Evolutionary conservation across 139 green algal genomes (phyloP), one percentile per base, ranked within the genome.

Genomic region (Penium margaritaceum): DNA sequence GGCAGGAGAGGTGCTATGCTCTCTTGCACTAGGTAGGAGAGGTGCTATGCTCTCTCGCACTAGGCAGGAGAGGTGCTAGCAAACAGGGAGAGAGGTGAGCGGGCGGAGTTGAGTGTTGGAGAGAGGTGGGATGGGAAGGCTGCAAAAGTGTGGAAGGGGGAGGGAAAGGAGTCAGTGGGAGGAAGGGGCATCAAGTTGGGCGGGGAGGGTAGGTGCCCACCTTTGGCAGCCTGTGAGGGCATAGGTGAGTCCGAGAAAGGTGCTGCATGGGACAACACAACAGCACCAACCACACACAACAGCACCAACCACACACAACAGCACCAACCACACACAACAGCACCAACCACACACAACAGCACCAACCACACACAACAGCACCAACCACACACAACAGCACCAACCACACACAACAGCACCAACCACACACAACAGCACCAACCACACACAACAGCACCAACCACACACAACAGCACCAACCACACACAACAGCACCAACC

Each of bases 171-270:
- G 37, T 12, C 9, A 7, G 12, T 12, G 55, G 55, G 12, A 37
- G 12, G 55, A n/a, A n/a, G n/a, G n/a, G n/a, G n/a, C n/a, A n/a
- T n/a, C n/a, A n/a, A n/a, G n/a, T n/a, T n/a, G n/a, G n/a, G n/a
- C n/a, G n/a, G n/a, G n/a, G n/a, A n/a, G n/a, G n/a, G n/a, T n/a
- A n/a, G n/a, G n/a, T n/a, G n/a, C n/a, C n/a, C 41, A 74, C 66
- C 66, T 74, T 24, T 15, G 34, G 55, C 70, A 78, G n/a, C 70
- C 70, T 14, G 70, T 78, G 30, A 78, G 70, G 14, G 61, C 70
- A 30, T 24, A 24, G n/a, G 58, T 32, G 7, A 78, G 58, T 3
- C 70, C 70, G 38, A 72, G 70, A 41, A 72, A 70, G n/a, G 57
- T 72, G 36, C 60, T 78, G 57, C 12, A 55, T 19, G 21, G 44